These are phyloP conservation scores for Penicillium janthinellum DNA, from an alignment of 2,329 filamentous ascomycete species.

Conservation along the genomic window DNA sequence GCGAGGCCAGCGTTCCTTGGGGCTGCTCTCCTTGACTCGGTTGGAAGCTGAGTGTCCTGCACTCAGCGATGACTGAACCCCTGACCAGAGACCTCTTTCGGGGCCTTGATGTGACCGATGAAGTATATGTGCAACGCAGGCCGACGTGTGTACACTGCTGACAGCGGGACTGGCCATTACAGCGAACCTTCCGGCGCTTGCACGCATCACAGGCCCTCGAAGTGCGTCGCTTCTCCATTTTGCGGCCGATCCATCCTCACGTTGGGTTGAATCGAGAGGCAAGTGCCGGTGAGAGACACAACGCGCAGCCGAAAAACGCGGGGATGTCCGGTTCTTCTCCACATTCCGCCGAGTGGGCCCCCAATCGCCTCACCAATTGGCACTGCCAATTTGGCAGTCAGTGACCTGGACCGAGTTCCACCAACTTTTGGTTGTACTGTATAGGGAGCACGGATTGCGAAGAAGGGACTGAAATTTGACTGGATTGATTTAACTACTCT, in stretches of 20 bases:
- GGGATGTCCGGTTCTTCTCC: neutral
- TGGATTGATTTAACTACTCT: neutral
- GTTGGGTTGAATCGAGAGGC: neutral
- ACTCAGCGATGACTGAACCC: slow-evolving; percentile 1
- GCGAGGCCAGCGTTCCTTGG: slow-evolving; percentile 7
- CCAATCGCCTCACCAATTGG: neutral
- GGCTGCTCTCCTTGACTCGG: neutral
- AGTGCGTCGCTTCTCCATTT: neutral
- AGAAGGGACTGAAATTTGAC: neutral
- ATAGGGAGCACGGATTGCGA: neutral
- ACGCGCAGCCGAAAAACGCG: neutral
- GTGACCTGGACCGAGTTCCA: neutral
- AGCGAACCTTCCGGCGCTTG: slow-evolving; percentile 50
- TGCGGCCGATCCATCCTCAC: neutral
- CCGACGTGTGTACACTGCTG: slow-evolving; percentile 48
- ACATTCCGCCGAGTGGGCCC: neutral
- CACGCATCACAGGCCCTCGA: slow-evolving; percentile 50
- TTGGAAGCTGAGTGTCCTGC: neutral
- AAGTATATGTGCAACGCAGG: slow-evolving; percentile 50
- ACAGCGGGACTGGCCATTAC: slow-evolving; percentile 50
- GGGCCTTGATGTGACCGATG: slow-evolving; percentile 32
- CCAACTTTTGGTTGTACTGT: neutral
- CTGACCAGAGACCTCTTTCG: slow-evolving; percentile 24
- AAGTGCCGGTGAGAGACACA: no score
- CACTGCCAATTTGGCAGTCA: neutral